Base-by-base conservation (phyloP, 129 eudicot species). In the Ambrosia artemisiifolia region DNA sequence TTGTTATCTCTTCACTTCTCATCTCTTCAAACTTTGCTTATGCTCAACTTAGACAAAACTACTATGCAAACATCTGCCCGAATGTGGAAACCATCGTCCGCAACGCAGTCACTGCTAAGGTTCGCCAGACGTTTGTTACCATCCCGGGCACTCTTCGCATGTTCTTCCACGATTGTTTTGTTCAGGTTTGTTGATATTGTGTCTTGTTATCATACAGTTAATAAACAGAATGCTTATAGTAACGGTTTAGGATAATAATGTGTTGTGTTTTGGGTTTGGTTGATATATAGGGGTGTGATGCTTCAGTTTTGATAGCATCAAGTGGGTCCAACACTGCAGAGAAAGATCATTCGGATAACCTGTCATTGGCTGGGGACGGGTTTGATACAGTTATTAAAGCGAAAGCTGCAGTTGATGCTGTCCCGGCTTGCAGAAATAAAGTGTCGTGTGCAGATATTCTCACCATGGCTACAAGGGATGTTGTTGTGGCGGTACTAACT, bases 361-460 rank as follows among this genome's bases (percentile, higher is more conserved):
- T 85, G 57, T 91, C 97, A 3, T 65, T 91, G 34, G 95, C 95
- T 0, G 97, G 97, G 76, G 97, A 91, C 46, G 96, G 96, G 33
- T 90, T 91, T 12, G 96, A 88, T 61, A 84, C 93, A 0, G 91
- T 88, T 14, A 81, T 86, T 35, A 91, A 88, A 55, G 97, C 96
- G 6, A 88, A 88, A 80, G 92, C 88, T 0, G 97, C 92, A 1
- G 87, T 91, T 42, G 97, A 88, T 65, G 87, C 87, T 3, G 74
- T 69, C 42, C 67, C 95, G 0, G 68, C 78, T 50, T 91, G 97
- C 81, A 84, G 7, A 28, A 86, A 86, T 67, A 88, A 85, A 76
- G 96, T 91, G 51, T 91, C 97, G 0, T 91, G 97, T 75, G 97
- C 97, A 2, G 97, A 92, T 73, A 88, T 92, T 83, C 94, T 93